phyloP scores from a whole-genome alignment of 495 filamentous ascomycete species.

The Amphirosellinia nigrospora region DNA sequence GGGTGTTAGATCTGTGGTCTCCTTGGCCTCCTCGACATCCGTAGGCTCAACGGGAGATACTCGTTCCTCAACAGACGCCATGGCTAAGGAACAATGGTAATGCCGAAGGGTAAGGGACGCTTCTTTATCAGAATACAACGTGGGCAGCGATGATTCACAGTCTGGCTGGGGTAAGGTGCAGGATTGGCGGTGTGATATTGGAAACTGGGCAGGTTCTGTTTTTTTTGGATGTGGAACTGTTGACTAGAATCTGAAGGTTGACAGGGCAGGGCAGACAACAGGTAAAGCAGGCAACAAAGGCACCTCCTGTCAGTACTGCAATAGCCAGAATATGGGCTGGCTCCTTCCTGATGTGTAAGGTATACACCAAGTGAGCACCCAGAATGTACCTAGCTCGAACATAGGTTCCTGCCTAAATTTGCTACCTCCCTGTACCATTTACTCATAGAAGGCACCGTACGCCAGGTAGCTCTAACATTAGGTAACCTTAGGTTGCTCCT shows the following conservation, averaged over 20 bases:
- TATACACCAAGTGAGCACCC: too few relatives aligned
- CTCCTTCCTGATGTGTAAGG: too few relatives aligned
- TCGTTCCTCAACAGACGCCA: not conserved
- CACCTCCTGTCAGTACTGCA: not conserved
- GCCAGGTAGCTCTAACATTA: too few relatives aligned
- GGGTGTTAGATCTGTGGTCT: not conserved
- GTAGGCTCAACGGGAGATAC: not conserved
- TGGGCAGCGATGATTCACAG: not conserved
- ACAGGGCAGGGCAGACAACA: not conserved
- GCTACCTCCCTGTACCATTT: too few relatives aligned
- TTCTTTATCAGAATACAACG: not conserved
- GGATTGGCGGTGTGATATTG: not conserved
- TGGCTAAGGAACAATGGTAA: not conserved
- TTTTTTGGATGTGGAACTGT: not conserved
- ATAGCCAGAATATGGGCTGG: not conserved
- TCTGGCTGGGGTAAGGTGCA: not conserved
- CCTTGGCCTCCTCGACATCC: not conserved
- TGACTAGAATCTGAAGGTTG: not conserved
- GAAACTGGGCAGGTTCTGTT: not conserved
- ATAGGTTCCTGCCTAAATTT: too few relatives aligned
- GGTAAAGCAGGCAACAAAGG: not conserved
- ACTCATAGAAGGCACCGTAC: too few relatives aligned
- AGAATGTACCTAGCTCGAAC: too few relatives aligned
- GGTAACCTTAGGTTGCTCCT: too few relatives aligned
- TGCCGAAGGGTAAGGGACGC: not conserved